Evolutionary conservation across 73 alveolate genomes (phyloP).

Genomic region (Symbiodinium natans): DNA sequence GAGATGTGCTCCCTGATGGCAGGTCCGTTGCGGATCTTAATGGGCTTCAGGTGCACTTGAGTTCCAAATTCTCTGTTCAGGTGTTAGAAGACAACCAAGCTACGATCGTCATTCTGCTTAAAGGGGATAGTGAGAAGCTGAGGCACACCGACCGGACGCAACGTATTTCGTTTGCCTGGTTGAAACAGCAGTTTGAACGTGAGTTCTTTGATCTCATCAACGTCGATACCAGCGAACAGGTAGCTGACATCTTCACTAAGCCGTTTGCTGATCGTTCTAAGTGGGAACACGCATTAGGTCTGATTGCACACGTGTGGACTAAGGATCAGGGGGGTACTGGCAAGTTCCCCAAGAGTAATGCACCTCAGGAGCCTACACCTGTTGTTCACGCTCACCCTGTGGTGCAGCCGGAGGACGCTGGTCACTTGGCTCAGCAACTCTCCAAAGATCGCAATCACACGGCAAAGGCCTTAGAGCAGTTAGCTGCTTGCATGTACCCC

Average conservation of each 20-base stretch:
- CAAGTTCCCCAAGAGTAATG: neutral
- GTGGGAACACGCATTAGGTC: neutral
- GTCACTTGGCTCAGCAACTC: no score
- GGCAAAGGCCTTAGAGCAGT: no score
- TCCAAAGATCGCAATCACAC: no score
- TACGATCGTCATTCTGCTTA: neutral
- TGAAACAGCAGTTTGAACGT: neutral
- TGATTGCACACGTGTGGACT: neutral
- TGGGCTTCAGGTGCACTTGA: neutral
- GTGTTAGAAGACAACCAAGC: slow-evolving; percentile 24
- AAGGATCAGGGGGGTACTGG: neutral
- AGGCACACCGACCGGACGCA: slow-evolving; percentile 5
- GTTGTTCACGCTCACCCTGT: no score
- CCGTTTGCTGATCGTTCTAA: neutral
- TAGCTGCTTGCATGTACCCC: no score
- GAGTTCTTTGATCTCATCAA: neutral
- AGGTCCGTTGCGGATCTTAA: neutral
- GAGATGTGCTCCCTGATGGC: neutral
- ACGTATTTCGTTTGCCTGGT: neutral
- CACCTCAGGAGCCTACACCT: neutral
- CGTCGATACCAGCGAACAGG: neutral
- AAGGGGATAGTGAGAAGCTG: neutral
- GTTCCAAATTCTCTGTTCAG: neutral
- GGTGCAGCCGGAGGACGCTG: no score
- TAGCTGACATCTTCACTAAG: slow-evolving; percentile 9